Evolutionary conservation across 1,284 basidiomycete species (phyloP).

Genomic region (Boletellus dicymbophilus): DNA sequence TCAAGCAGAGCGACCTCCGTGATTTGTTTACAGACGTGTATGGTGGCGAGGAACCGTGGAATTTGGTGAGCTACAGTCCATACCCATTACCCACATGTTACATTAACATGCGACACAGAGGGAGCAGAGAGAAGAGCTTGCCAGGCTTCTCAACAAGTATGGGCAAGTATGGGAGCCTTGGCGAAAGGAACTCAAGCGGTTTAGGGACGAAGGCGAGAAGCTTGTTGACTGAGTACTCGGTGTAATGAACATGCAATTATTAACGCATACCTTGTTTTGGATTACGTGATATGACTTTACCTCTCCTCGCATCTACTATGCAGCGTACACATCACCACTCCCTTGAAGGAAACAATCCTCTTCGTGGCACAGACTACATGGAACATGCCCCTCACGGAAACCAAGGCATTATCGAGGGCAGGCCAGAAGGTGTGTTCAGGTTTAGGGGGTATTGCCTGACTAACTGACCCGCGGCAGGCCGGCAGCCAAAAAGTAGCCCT

Average conservation of each 20-base stretch:
- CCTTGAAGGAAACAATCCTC: slow-evolving; percentile 19
- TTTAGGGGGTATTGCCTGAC: neutral
- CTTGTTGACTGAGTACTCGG: slow-evolving; percentile 24
- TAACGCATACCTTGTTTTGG: no score
- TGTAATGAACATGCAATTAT: no score
- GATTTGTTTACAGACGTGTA: slow-evolving; percentile 91
- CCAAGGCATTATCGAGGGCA: slow-evolving; percentile 29
- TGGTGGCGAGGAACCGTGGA: slow-evolving; percentile 83
- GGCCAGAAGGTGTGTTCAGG: slow-evolving; percentile 19
- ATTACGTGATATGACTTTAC: slow-evolving; percentile 17
- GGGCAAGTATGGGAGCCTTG: slow-evolving; percentile 83
- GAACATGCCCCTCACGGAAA: slow-evolving; percentile 16
- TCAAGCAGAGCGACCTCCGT: slow-evolving; percentile 69
- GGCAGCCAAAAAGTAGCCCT: slow-evolving; percentile 13
- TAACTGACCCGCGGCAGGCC: slow-evolving; percentile 9
- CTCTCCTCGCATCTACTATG: neutral
- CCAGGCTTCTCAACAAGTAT: slow-evolving; percentile 79
- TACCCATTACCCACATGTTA: neutral
- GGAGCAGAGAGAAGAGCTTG: slow-evolving; percentile 85
- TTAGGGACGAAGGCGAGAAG: slow-evolving; percentile 78
- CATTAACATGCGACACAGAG: slow-evolving; percentile 43
- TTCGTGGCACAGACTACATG: slow-evolving; percentile 18
- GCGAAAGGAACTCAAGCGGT: slow-evolving; percentile 79
- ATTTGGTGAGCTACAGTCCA: slow-evolving; percentile 59
- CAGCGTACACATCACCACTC: slow-evolving; percentile 16